Evolutionary conservation across 2,329 filamentous ascomycete genomes (phyloP), one percentile per base, ranked within the genome.

Genomic region (Xylariaceae sp.): DNA sequence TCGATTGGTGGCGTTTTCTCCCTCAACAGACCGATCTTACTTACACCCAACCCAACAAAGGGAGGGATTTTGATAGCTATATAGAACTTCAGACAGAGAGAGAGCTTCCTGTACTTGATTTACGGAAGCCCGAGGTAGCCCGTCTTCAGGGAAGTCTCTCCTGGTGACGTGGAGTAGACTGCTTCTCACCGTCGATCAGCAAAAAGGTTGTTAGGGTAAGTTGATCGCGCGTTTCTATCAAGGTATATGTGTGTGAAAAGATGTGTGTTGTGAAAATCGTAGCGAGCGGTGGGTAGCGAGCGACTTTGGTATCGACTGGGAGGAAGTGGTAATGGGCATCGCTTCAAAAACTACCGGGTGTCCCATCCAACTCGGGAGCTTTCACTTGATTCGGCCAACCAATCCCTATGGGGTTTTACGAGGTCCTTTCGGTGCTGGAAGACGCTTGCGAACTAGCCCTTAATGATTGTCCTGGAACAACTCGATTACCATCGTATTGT

Each of bases 171-270:
- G 35, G 37, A 52, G n/a, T 56, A 39, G 34, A 59, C 18, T 48
- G 23, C 23, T n/a, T 47, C 11, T 44, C 39, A 57, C 49, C 53
- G 37, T 35, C 47, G 34, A 55, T 47, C 18, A 47, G 23, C 11
- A 49, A 48, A 49, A 23, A 1, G 55, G 51, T 48, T 39, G 34
- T 35, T 11, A 23, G 54, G 57, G 60, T 62, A 62, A 60, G 60
- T 60, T 45, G 42, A 53, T 23, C 30, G 5, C 48, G 37, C 13
- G 9, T 52, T 53, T 35, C 37, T 35, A 34, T 53, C 10, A 35
- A 51, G 13, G 17, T 15, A 48, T n/a, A 6, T 30, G 5, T 4
- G 23, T 30, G 23, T 30, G 23, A 30, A 30, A 30, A 30, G 23
- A 5, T 30, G 23, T 30, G 23, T 30, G 23, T 30, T 30, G 23